Percentiles rank a stretch among this genome's conserved stretches.
phyloP scores from a whole-genome alignment of 2,329 filamentous ascomycete species.

The Diplodia intermedia region DNA sequence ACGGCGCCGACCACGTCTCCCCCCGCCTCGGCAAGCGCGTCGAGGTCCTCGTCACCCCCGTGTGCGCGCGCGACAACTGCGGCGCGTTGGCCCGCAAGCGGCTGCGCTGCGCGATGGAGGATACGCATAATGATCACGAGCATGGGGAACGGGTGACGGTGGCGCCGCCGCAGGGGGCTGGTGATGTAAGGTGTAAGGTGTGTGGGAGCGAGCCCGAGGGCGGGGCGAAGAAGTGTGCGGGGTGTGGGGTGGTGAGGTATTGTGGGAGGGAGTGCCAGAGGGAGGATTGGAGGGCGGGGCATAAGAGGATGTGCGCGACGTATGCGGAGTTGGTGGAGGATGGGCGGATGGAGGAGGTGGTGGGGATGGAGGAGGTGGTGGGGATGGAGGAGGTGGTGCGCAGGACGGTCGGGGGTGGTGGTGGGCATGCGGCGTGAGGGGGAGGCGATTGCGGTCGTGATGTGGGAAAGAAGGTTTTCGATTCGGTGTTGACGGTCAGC shows the following conservation, averaged over 20 bases:
- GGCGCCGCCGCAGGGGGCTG: background rate
- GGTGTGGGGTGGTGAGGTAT: conserved; percentile 28
- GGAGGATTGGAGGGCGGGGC: conserved; percentile 22
- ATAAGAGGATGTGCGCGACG: conserved; percentile 28
- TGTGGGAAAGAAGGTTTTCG: too few species aligned
- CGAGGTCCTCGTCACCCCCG: conserved; percentile 27
- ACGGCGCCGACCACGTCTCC: too few species aligned
- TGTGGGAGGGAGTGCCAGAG: conserved; percentile 30
- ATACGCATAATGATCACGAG: conserved; percentile 13
- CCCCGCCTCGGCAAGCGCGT: conserved; percentile 10
- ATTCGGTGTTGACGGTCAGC: background rate
- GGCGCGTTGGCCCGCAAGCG: conserved; percentile 32
- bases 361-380: background rate
- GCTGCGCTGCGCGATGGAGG: conserved; percentile 39
- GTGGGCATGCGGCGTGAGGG: background rate
- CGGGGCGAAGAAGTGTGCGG: conserved; percentile 21
- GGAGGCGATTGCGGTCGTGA: background rate
- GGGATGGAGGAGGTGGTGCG: too few species aligned
- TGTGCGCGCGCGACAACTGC: conserved; percentile 12
- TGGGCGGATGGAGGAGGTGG: conserved; percentile 7
- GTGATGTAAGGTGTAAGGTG: conserved; percentile 20
- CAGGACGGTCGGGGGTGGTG: background rate
- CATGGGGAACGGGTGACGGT: conserved; percentile 8
- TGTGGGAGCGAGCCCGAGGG: background rate
- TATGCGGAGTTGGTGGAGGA: conserved; percentile 7